A percentile compares a stretch with the other conserved stretches of the same genome.
These are phyloP conservation scores for Apostasia shenzhenica DNA, from an alignment of 106 monocot genomes.

Conservation along the genomic window DNA sequence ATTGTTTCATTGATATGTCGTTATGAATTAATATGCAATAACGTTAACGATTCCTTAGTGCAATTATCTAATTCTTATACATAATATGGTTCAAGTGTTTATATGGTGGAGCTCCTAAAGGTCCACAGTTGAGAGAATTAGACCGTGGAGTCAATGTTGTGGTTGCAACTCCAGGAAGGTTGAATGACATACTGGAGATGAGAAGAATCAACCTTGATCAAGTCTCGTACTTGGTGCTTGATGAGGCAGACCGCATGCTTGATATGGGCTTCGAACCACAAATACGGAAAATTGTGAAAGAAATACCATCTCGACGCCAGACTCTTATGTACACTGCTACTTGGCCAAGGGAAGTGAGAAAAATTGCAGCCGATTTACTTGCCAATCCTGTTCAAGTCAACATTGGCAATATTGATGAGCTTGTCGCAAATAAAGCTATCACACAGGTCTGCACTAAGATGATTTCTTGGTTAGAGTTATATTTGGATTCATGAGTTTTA, in stretches of 20 bases:
- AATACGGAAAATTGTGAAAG: constrained; percentile 74
- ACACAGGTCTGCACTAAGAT: constrained; percentile 36
- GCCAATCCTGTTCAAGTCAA: constrained; percentile 60
- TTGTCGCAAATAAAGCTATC: constrained; percentile 70
- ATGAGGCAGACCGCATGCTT: constrained; percentile 87
- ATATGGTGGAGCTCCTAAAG: constrained; percentile 84
- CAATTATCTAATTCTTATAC: background rate
- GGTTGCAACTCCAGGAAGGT: constrained; percentile 76
- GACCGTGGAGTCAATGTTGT: constrained; percentile 66
- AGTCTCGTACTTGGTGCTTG: constrained; percentile 78
- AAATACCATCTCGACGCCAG: constrained; percentile 59
- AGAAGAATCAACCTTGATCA: constrained; percentile 56
- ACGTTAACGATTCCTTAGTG: background rate
- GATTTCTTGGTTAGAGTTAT: background rate
- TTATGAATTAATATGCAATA: background rate
- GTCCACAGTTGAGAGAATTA: constrained; percentile 67
- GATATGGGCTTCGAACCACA: constrained; percentile 97
- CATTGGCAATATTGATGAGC: constrained; percentile 59
- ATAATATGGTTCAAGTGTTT: constrained; percentile 35
- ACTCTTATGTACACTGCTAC: constrained; percentile 94
- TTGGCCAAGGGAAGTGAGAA: constrained; percentile 79
- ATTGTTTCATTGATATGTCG: background rate
- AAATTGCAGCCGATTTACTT: constrained; percentile 71
- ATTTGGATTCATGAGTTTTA: background rate
- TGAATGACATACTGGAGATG: constrained; percentile 91